Evolutionary conservation across 139 green algal species (phyloP).

Genomic region (Micractinium conductrix): DNA sequence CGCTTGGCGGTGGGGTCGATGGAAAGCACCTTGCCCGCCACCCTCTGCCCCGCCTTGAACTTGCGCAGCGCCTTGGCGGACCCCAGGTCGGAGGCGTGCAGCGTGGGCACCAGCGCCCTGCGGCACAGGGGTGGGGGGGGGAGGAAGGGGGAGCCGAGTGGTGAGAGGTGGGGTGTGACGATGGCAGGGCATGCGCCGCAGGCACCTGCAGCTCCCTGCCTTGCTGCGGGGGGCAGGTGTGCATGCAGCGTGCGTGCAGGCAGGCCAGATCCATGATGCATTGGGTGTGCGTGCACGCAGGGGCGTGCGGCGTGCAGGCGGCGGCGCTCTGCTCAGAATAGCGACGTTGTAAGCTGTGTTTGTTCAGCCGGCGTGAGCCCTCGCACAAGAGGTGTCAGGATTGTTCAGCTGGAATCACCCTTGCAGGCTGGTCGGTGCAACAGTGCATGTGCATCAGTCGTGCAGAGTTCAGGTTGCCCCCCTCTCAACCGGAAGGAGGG

Average conservation of each 20-base stretch:
- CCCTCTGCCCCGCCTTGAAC: conserved; percentile 69
- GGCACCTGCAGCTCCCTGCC: neutral
- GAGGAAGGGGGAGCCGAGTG: neutral
- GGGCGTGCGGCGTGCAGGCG: too few species aligned
- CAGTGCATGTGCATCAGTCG: too few species aligned
- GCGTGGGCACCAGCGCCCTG: conserved; percentile 58
- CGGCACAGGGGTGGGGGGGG: neutral
- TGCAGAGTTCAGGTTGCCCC: too few species aligned
- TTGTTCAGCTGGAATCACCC: too few species aligned
- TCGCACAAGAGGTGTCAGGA: too few species aligned
- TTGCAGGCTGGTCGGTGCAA: too few species aligned
- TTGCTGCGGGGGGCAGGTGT: neutral
- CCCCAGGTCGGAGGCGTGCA: conserved; percentile 63
- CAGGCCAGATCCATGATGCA: neutral
- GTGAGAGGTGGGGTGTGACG: neutral
- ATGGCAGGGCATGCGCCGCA: neutral
- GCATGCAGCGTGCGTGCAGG: too few species aligned
- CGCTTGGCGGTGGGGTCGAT: conserved; percentile 57
- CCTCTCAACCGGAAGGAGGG: too few species aligned
- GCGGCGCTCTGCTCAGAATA: too few species aligned
- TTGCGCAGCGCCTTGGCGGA: conserved; percentile 36
- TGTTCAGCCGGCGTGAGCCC: too few species aligned
- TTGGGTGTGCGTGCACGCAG: neutral
- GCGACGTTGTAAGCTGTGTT: too few species aligned
- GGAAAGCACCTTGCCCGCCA: conserved; percentile 66